Base-by-base conservation (phyloP, 352 stramenopile species). In the Globisporangium mamillatum region DNA sequence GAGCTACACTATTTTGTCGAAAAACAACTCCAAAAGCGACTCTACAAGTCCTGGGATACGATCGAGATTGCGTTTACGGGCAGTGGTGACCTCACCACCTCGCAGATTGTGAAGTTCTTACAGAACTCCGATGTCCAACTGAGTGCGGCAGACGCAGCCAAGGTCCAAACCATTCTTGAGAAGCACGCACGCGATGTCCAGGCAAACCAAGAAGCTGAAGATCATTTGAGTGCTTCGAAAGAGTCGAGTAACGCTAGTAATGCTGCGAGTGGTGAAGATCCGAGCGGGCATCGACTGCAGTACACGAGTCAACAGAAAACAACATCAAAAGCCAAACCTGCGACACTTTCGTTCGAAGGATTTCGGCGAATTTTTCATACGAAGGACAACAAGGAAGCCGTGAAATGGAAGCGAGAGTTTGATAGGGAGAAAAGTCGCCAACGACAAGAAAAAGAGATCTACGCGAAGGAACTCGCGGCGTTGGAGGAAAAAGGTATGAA, bases 71-170 rank as follows among this genome's bases (percentile, higher is more conserved):
- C 84, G 29, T 86, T 92, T 63, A 72, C 78, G 0, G 81, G 81
- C 1, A 89, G 81, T 55, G 82, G 82, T 0, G 81, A 90, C n/a
- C 84, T 92, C 68, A 88, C 77, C 0, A 65, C 83, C 5, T 63
- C 75, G 1, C 84, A 92, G 57, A 89, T 92, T 60, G 69, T 89
- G 44, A 91, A 92, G 50, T 90, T 92, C 44, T 64, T 92, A 16
- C 79, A 90, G 50, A 72, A 81, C 50, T 92, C 84, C 3, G 82
- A 90, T 55, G 78, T 91, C 1, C 79, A 92, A n/a, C 66, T 92
- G 38, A 84, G 81, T 27, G 70, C 74, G 0, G 69, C 67, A 6
- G 82, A 92, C 54, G 81, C 81, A 50, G 74, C 63, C 1, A 92
- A 89, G 55, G 80, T 92, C 24, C 69, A 89, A 20, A 48, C 61